Percentiles rank a stretch among this genome's conserved stretches.
phyloP scores from a whole-genome alignment of 202 grass and related monocot genomes.

The Digitaria exilis region DNA sequence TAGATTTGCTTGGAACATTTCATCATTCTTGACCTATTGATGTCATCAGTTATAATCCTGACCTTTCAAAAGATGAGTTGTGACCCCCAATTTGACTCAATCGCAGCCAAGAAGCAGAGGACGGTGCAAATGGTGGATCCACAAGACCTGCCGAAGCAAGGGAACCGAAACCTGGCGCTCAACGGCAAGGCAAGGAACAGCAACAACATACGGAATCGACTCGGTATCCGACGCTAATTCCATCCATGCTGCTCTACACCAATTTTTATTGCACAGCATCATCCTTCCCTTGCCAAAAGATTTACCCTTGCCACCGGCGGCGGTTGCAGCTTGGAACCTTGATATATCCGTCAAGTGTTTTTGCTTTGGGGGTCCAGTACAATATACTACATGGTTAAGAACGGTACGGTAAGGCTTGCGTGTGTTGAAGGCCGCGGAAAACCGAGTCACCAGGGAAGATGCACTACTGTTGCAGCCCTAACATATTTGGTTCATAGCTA shows the following conservation, averaged over 20 bases:
- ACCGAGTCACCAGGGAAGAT: neutral
- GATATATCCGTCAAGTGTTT: conserved; percentile 2
- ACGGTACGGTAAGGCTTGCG: neutral
- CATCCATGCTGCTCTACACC: neutral
- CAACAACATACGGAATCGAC: conserved; percentile 19
- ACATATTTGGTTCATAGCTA: conserved; percentile 1
- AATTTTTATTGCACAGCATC: neutral
- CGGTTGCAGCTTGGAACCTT: neutral
- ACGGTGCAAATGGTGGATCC: conserved; percentile 61
- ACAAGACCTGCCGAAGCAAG: conserved; percentile 67
- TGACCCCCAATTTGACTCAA: neutral
- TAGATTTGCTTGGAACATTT: neutral
- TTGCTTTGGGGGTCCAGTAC: neutral
- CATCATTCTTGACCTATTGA: neutral
- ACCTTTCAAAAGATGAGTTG: neutral
- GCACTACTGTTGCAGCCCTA: conserved; percentile 4
- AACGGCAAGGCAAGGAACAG: conserved; percentile 37
- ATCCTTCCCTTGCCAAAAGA: neutral
- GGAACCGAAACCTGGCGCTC: conserved; percentile 9
- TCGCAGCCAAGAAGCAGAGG: conserved; percentile 64
- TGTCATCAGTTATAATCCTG: neutral
- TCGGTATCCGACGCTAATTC: conserved; percentile 25
- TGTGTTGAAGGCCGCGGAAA: neutral
- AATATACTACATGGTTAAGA: neutral
- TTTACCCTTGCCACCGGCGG: neutral